These are phyloP conservation scores for Phyllachora maydis DNA, from an alignment of 2,329 filamentous ascomycete genomes.

Conservation along the genomic window DNA sequence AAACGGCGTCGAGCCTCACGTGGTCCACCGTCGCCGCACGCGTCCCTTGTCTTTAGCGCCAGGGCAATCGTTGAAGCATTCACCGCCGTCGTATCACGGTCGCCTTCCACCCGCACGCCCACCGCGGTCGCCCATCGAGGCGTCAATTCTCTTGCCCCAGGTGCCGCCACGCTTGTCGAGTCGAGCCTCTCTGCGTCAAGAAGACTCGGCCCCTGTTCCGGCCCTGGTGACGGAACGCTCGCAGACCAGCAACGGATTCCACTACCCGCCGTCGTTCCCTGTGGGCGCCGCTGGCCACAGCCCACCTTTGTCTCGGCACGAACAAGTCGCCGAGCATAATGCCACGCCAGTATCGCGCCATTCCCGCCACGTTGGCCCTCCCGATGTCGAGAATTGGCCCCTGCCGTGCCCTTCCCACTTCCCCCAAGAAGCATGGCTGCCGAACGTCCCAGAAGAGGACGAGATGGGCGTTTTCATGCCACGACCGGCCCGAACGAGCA, in stretches of 20 bases:
- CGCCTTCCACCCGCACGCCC: conserved; percentile 28
- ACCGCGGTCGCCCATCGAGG: conserved; percentile 22
- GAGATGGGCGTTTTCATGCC: conserved; percentile 22
- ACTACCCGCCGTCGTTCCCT: conserved; percentile 20
- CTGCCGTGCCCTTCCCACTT: conserved; percentile 15
- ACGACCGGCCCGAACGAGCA: conserved; percentile 17
- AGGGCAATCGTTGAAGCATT: no score
- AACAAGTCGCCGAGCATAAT: conserved; percentile 8
- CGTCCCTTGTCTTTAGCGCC: no score
- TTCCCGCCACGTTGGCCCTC: conserved; percentile 19
- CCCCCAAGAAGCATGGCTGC: conserved; percentile 21
- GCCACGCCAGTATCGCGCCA: conserved; percentile 8
- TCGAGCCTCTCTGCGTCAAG: conserved; percentile 23
- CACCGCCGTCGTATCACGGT: no score
- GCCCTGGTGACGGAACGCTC: no score
- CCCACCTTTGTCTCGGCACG: conserved; percentile 9
- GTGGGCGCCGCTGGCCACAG: conserved; percentile 7
- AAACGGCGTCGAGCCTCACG: no score
- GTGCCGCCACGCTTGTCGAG: conserved; percentile 34
- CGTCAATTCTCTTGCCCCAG: conserved; percentile 8
- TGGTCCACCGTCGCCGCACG: no score
- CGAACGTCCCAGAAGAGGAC: conserved; percentile 43
- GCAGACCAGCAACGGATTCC: conserved; percentile 21
- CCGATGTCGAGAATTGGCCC: conserved; percentile 19
- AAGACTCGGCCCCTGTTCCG: conserved; percentile 15